Percentiles rank a stretch among this genome's conserved stretches.
phyloP scores from a whole-genome alignment of 371 early-diverging fungal genomes.

The Circinella minor region DNA sequence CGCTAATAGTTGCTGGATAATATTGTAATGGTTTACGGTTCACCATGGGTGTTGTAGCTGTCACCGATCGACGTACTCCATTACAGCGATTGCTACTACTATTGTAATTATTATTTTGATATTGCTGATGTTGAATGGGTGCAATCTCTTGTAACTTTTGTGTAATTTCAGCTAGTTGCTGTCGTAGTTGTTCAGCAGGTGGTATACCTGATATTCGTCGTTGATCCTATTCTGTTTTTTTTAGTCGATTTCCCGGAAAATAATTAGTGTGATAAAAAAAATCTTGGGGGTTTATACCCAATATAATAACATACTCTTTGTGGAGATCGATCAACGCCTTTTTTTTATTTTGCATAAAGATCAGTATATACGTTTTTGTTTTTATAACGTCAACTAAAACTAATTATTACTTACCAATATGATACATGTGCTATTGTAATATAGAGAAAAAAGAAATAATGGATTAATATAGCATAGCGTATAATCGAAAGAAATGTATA shows the following conservation, averaged over 20 bases:
- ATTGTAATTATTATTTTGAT: background rate
- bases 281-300: background rate
- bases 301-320: background rate
- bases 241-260: background rate
- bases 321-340: background rate
- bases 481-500: too few species aligned
- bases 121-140: slow-evolving; percentile 2
- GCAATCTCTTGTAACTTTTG: slow-evolving; percentile 10
- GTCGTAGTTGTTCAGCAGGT: slow-evolving; percentile 11
- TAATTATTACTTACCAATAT: slow-evolving; percentile 33
- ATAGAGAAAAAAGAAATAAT: background rate
- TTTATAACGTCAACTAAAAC: too few species aligned
- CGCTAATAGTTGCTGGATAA: background rate
- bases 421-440: slow-evolving; percentile 31
- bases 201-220: slow-evolving; percentile 9
- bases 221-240: slow-evolving; percentile 4
- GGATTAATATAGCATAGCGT: background rate
- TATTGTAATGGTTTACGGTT: background rate
- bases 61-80: slow-evolving; percentile 4
- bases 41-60: slow-evolving; percentile 6
- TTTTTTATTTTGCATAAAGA: background rate
- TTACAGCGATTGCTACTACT: background rate
- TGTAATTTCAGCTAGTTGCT: slow-evolving; percentile 22
- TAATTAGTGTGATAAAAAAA: background rate
- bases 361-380: background rate